Percentiles rank a stretch among this genome's conserved stretches.
Conservation (phyloP, 306 rosid genomes). For the Vigna unguiculata region DNA sequence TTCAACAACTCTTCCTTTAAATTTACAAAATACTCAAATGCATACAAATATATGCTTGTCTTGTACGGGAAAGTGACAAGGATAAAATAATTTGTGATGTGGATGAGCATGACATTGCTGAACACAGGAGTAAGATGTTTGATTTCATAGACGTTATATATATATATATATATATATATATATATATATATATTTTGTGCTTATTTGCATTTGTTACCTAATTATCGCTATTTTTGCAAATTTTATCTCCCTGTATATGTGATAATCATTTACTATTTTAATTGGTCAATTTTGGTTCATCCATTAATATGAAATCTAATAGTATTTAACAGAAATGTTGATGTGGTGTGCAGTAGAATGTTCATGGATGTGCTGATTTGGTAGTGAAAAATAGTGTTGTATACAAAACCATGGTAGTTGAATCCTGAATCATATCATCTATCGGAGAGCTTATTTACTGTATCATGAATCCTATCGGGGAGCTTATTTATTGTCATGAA, state of each 20-base stretch:
- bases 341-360: not conserved
- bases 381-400: not conserved
- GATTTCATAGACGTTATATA: conserved; percentile 27
- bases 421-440: too few species aligned
- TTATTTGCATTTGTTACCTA: not conserved
- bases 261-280: not conserved
- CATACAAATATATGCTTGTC: conserved; percentile 98
- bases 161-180: too few species aligned
- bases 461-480: too few species aligned
- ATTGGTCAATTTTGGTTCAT: not conserved
- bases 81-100: conserved; percentile 89
- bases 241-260: not conserved
- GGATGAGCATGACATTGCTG: conserved; percentile 89
- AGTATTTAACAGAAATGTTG: not conserved
- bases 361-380: not conserved
- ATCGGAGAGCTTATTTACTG: too few species aligned
- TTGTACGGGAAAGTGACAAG: conserved; percentile 88
- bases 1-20: conserved; percentile 87
- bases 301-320: not conserved
- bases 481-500: too few species aligned
- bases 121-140: conserved; percentile 74
- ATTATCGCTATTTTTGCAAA: not conserved
- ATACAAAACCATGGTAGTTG: too few species aligned
- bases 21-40: conserved; percentile 90
- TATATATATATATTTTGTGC: too few species aligned